A percentile compares a stretch with the other conserved stretches of the same genome.
Conservation (phyloP, 1,284 basidiomycete species). For the Marasmius fiardii region DNA sequence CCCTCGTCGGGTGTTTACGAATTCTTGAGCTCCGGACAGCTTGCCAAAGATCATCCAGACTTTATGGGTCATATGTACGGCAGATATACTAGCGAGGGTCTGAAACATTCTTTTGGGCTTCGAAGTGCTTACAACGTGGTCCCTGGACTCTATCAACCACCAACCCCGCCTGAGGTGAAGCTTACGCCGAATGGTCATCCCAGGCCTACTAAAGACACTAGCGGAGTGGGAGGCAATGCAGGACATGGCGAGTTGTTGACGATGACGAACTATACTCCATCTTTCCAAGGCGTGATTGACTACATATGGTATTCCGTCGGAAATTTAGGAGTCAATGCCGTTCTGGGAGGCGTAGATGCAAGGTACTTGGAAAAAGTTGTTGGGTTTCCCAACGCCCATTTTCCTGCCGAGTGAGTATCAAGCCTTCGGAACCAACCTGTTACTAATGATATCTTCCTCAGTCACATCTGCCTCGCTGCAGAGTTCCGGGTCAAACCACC, state of each 20-base stretch:
- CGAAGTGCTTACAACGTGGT: slow-evolving; percentile 76
- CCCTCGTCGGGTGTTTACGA: slow-evolving; percentile 91
- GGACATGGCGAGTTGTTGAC: slow-evolving; percentile 51
- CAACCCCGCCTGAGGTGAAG: not conserved
- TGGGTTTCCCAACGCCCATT: slow-evolving; percentile 96
- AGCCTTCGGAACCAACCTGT: no score
- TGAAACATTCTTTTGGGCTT: slow-evolving; percentile 78
- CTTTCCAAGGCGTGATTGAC: slow-evolving; percentile 83
- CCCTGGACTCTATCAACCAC: not conserved
- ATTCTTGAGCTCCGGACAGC: slow-evolving; percentile 75
- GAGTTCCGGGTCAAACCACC: slow-evolving; percentile 77
- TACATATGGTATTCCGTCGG: slow-evolving; percentile 91
- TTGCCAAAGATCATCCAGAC: slow-evolving; percentile 81
- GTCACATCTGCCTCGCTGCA: slow-evolving; percentile 63
- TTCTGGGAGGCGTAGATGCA: slow-evolving; percentile 88
- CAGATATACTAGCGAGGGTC: slow-evolving; percentile 87
- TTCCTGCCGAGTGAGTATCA: slow-evolving; percentile 86
- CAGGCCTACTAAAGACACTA: not conserved
- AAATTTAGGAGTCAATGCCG: slow-evolving; percentile 80
- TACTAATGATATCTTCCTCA: no score
- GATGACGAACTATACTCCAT: slow-evolving; percentile 91
- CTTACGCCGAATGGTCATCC: slow-evolving; percentile 1
- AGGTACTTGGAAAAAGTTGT: slow-evolving; percentile 88
- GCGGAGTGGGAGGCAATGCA: slow-evolving; percentile 1
- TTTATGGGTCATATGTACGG: slow-evolving; percentile 94